phyloP scores from a whole-genome alignment of 805 yeast species.

The Spathaspora boniae region DNA sequence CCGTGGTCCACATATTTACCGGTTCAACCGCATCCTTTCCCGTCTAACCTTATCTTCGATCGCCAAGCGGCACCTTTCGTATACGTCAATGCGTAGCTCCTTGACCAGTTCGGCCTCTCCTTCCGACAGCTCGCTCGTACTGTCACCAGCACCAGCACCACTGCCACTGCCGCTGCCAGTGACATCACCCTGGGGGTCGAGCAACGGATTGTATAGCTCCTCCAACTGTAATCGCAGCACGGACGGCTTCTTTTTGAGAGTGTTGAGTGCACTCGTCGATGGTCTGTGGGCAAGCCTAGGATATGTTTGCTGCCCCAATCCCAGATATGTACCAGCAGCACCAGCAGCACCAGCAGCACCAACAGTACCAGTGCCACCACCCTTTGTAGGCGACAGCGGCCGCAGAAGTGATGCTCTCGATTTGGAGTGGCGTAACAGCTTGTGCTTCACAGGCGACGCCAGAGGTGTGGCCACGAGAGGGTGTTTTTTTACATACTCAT shows the following conservation, averaged over 20 bases:
- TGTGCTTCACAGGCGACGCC: constrained; percentile 7
- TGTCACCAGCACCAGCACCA: constrained; percentile 1
- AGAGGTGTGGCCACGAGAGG: constrained; percentile 5
- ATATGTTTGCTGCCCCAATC: too few species aligned
- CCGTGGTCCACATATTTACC: too few species aligned
- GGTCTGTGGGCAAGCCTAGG: constrained; percentile 13
- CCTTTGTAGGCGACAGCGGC: too few species aligned
- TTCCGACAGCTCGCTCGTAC: constrained; percentile 3
- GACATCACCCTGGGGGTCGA: constrained; percentile 11
- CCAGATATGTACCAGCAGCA: too few species aligned
- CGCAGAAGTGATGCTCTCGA: too few species aligned
- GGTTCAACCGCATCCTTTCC: constrained; percentile 12
- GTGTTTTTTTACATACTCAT: constrained; percentile 22
- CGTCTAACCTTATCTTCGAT: constrained; percentile 19
- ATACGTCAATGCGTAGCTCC: constrained; percentile 15
- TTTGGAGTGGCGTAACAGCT: too few species aligned
- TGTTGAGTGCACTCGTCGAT: constrained; percentile 10
- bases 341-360: too few species aligned
- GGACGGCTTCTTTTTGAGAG: constrained; percentile 8
- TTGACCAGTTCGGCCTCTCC: background rate
- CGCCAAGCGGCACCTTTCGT: constrained; percentile 28
- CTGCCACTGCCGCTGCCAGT: background rate
- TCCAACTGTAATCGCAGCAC: constrained; percentile 5
- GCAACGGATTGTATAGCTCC: constrained; percentile 24
- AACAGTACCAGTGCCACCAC: too few species aligned